Conservation (phyloP, 2,329 filamentous ascomycete species). For the Pseudogymnoascus sp. region DNA sequence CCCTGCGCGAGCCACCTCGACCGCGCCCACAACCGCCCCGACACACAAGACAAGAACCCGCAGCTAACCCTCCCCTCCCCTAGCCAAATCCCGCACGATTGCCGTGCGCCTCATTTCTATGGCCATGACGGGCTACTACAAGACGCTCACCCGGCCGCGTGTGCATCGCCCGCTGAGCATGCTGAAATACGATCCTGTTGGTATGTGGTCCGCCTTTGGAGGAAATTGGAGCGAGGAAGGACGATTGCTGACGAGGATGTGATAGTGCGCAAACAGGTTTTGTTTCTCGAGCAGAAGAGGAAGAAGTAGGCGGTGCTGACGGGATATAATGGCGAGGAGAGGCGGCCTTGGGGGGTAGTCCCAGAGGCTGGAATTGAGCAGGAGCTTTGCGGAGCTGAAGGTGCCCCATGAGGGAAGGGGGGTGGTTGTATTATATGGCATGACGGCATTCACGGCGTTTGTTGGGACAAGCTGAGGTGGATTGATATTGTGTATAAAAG, state of each 20-base stretch:
- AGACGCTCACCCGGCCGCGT: constrained; percentile 78
- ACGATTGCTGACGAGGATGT: not conserved
- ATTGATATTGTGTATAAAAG: constrained; percentile 4
- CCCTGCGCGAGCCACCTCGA: not conserved
- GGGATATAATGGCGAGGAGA: not conserved
- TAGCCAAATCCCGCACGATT: constrained; percentile 75
- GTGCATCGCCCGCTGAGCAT: constrained; percentile 80
- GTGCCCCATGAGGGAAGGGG: not conserved
- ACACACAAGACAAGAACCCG: not conserved
- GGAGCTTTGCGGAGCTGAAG: not conserved
- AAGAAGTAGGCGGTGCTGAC: constrained; percentile 42
- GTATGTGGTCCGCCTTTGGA: constrained; percentile 40
- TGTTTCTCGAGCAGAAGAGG: constrained; percentile 86
- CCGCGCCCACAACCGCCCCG: not conserved
- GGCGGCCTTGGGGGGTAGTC: not conserved
- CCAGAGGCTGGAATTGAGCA: not conserved
- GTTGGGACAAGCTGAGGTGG: constrained; percentile 1
- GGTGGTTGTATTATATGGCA: constrained; percentile 4
- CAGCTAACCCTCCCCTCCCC: not conserved
- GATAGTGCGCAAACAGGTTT: constrained; percentile 79
- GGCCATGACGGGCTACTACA: constrained; percentile 98
- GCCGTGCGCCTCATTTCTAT: constrained; percentile 92
- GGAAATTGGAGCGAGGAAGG: not conserved
- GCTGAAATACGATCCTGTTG: constrained; percentile 97
- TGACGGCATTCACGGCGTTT: constrained; percentile 6